A percentile compares a stretch with the other conserved stretches of the same genome.
phyloP scores from a whole-genome alignment of 495 filamentous ascomycete genomes.

The Talaromyces liani region DNA sequence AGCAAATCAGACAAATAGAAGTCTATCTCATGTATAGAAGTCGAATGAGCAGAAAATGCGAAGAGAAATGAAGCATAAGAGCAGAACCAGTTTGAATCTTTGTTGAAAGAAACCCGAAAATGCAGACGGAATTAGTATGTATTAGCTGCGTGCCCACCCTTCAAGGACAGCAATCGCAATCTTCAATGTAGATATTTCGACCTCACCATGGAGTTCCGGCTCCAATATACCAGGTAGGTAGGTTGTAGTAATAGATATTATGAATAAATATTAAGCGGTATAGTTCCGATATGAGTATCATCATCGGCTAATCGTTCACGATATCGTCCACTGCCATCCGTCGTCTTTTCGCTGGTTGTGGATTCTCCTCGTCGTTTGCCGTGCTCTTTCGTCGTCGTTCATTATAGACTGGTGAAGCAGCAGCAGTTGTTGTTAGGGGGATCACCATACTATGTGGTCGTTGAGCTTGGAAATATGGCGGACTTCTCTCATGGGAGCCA shows the following conservation, averaged over 20 bases:
- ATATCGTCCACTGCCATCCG: constrained; percentile 50
- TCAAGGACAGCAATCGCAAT: background rate
- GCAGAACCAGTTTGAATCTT: background rate
- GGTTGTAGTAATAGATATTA: background rate
- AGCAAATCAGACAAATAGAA: background rate
- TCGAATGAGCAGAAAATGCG: background rate
- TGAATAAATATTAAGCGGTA: constrained; percentile 1
- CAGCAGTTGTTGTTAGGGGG: background rate
- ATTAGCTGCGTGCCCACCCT: background rate
- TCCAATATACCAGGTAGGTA: background rate
- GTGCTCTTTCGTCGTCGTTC: constrained; percentile 7
- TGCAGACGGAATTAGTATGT: constrained; percentile 1
- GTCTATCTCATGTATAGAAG: background rate
- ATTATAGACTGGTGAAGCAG: background rate
- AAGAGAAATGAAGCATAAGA: background rate
- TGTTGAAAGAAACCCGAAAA: background rate
- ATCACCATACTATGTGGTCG: background rate
- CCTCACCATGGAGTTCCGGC: background rate
- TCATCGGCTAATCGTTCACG: constrained; percentile 32
- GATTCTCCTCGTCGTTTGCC: constrained; percentile 8
- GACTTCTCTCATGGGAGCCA: constrained; percentile 14
- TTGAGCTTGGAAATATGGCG: background rate
- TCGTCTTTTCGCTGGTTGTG: constrained; percentile 65
- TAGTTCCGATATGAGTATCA: background rate
- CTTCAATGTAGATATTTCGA: background rate